Evolutionary conservation across 768 basidiomycete genomes (phyloP).

Genomic region (Leccinum obscurum): DNA sequence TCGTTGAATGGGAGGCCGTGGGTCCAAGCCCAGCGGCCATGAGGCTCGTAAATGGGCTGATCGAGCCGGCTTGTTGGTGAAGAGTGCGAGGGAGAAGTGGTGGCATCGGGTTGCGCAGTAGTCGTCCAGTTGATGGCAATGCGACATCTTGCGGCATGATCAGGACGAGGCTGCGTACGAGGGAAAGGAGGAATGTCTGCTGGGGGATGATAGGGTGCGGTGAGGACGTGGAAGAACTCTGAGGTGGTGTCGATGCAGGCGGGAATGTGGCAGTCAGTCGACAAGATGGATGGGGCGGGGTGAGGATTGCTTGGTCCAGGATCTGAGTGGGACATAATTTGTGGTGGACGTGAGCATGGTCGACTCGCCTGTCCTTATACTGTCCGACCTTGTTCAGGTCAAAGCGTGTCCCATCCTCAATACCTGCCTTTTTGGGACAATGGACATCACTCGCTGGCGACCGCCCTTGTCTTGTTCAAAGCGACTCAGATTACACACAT

Average conservation of each 20-base stretch:
- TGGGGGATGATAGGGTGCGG: slow-evolving; percentile 26
- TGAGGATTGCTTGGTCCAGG: slow-evolving; percentile 22
- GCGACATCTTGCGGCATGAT: slow-evolving; percentile 27
- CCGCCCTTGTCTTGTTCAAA: slow-evolving; percentile 21
- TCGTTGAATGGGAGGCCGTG: slow-evolving; percentile 28
- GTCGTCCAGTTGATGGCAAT: slow-evolving; percentile 31
- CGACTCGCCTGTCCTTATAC: slow-evolving; percentile 21
- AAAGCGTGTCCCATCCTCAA: slow-evolving; percentile 35
- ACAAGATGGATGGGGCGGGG: slow-evolving; percentile 11
- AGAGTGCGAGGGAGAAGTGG: background rate
- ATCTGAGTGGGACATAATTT: slow-evolving; percentile 20
- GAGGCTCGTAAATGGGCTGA: slow-evolving; percentile 31
- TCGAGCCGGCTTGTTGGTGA: slow-evolving; percentile 14
- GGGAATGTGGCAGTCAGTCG: slow-evolving; percentile 10
- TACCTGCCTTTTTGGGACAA: slow-evolving; percentile 37
- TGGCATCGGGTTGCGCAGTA: background rate
- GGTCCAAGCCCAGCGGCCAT: slow-evolving; percentile 35
- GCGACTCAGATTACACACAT: slow-evolving; percentile 12
- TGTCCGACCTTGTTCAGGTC: slow-evolving; percentile 21
- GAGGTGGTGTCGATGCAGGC: slow-evolving; percentile 26
- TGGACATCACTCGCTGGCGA: slow-evolving; percentile 17
- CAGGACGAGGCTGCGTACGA: slow-evolving; percentile 17
- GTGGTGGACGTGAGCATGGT: slow-evolving; percentile 14
- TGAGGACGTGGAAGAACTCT: slow-evolving; percentile 32
- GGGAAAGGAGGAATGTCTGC: background rate